Evolutionary conservation across 1,284 basidiomycete species (phyloP).

Genomic region (Phenoliferia sp.): DNA sequence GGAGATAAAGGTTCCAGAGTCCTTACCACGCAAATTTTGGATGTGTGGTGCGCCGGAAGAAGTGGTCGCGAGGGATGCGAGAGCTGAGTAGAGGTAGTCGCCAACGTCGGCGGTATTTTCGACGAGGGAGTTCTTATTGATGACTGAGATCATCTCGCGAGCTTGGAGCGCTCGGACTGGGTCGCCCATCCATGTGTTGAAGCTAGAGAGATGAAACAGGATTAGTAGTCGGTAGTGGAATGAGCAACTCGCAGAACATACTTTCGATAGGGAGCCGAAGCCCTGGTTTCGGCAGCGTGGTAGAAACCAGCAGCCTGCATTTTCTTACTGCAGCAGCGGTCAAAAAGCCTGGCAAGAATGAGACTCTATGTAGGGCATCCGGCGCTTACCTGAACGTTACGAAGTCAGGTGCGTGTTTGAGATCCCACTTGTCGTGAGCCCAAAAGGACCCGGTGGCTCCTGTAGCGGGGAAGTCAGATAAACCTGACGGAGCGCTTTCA

Average conservation of each 20-base stretch:
- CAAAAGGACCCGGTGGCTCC: slow-evolving; percentile 53
- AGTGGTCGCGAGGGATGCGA: slow-evolving; percentile 38
- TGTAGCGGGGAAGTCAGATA: not conserved
- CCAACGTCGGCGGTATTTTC: slow-evolving; percentile 44
- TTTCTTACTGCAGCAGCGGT: slow-evolving; percentile 41
- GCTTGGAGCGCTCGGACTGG: slow-evolving; percentile 52
- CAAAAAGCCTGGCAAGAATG: not conserved
- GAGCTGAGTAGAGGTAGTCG: slow-evolving; percentile 39
- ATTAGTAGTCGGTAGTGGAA: not conserved
- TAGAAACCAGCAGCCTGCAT: slow-evolving; percentile 51
- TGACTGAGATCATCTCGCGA: slow-evolving; percentile 48
- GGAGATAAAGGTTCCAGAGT: slow-evolving; percentile 50
- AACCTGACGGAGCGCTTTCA: not conserved
- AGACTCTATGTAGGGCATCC: not conserved
- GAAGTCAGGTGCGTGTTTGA: slow-evolving; percentile 49
- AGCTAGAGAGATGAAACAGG: slow-evolving; percentile 6
- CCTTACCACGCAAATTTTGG: slow-evolving; percentile 47
- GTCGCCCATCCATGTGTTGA: slow-evolving; percentile 46
- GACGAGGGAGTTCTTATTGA: slow-evolving; percentile 45
- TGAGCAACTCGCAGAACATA: slow-evolving; percentile 30
- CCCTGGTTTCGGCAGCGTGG: slow-evolving; percentile 49
- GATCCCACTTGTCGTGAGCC: slow-evolving; percentile 54
- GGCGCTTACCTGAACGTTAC: slow-evolving; percentile 45
- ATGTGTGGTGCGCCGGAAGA: slow-evolving; percentile 35
- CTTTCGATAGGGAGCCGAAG: slow-evolving; percentile 49